Evolutionary conservation across 495 filamentous ascomycete genomes (phyloP).

Genomic region (Durotheca rogersii): DNA sequence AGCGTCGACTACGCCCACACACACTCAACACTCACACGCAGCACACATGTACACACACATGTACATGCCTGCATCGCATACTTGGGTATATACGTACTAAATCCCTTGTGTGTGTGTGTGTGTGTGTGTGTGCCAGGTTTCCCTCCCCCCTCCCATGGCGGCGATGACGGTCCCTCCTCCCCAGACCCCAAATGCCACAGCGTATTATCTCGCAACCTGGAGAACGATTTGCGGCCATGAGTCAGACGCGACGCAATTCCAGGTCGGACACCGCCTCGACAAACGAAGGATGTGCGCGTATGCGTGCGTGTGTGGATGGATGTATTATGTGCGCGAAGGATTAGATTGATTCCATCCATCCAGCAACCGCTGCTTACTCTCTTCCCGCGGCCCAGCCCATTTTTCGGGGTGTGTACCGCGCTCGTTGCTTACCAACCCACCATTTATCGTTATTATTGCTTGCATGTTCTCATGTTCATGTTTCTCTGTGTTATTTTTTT

Average conservation of each 20-base stretch:
- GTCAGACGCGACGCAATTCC: slow-evolving; percentile 35
- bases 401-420: slow-evolving; percentile 17
- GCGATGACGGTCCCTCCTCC: too few species aligned
- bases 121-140: background rate
- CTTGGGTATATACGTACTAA: too few species aligned
- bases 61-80: too few species aligned
- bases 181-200: slow-evolving; percentile 25
- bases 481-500: too few species aligned
- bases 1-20: too few species aligned
- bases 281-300: slow-evolving; percentile 6
- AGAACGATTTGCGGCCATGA: slow-evolving; percentile 28
- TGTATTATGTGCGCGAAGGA: slow-evolving; percentile 1
- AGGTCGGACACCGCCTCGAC: slow-evolving; percentile 25
- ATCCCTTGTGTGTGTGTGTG: slow-evolving; percentile 22
- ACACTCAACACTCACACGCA: too few species aligned
- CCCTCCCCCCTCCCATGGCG: too few species aligned
- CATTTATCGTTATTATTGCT: too few species aligned
- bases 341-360: slow-evolving; percentile 7
- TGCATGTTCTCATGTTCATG: slow-evolving; percentile 1
- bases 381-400: slow-evolving; percentile 4
- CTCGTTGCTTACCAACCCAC: slow-evolving; percentile 24
- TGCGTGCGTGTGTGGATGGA: background rate
- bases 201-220: slow-evolving; percentile 22
- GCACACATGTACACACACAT: too few species aligned
- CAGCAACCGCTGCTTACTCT: slow-evolving; percentile 24